phyloP scores from a whole-genome alignment of 108 stramenopile genomes.

The Nitzschia inconspicua region DNA sequence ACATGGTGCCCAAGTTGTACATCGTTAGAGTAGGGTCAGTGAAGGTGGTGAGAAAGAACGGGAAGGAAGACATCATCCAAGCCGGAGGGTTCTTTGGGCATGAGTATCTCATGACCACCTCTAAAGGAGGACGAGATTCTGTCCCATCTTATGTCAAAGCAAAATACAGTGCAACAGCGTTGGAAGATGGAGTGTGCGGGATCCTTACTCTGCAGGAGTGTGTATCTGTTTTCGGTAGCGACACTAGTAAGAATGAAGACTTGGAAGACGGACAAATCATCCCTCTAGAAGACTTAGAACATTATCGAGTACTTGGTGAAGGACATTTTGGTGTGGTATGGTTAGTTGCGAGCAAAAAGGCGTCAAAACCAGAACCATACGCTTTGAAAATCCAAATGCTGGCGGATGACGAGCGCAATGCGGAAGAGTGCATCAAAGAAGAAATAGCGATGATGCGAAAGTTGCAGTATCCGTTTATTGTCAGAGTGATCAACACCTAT shows the following conservation, averaged over 20 bases:
- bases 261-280: conserved; percentile 23
- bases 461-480: conserved; percentile 90
- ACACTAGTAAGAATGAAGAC: not conserved
- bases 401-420: not conserved
- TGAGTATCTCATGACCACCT: conserved; percentile 3
- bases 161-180: not conserved
- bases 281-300: conserved; percentile 9
- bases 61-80: conserved; percentile 4
- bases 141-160: not conserved
- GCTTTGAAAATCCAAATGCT: conserved; percentile 66
- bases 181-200: conserved; percentile 5
- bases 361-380: conserved; percentile 59
- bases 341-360: conserved; percentile 51
- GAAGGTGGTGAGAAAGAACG: conserved; percentile 7
- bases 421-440: conserved; percentile 70
- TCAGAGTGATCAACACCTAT: conserved; percentile 80
- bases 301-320: conserved; percentile 22
- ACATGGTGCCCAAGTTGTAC: conserved; percentile 8
- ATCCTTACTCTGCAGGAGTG: conserved; percentile 15
- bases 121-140: too few relatives aligned
- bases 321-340: conserved; percentile 86
- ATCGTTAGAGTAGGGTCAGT: conserved; percentile 16
- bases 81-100: conserved; percentile 24
- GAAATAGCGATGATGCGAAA: conserved; percentile 80
- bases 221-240: not conserved